phyloP scores from a whole-genome alignment of 768 basidiomycete species.

The Lentinula boryana region DNA sequence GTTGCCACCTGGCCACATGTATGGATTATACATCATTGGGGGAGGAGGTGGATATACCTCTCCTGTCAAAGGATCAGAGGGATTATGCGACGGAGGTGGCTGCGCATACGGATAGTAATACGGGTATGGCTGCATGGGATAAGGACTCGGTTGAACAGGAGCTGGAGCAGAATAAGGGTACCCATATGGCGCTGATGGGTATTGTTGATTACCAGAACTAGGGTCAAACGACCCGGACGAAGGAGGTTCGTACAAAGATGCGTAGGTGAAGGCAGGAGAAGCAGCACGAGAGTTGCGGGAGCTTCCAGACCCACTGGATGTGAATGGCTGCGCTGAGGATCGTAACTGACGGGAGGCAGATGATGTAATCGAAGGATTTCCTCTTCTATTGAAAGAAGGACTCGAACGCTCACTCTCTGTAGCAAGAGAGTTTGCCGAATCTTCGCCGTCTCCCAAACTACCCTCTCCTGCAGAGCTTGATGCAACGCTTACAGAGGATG shows the following conservation, averaged over 20 bases:
- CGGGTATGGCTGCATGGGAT: slow-evolving; percentile 33
- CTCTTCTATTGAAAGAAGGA: slow-evolving; percentile 45
- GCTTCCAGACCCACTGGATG: slow-evolving; percentile 48
- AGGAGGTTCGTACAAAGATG: slow-evolving; percentile 65
- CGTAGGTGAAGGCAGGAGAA: slow-evolving; percentile 72
- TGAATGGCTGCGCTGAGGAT: slow-evolving; percentile 42
- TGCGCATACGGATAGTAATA: slow-evolving; percentile 35
- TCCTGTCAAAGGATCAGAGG: slow-evolving; percentile 22
- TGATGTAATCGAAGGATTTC: slow-evolving; percentile 40
- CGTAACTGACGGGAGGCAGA: slow-evolving; percentile 60
- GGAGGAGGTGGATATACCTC: slow-evolving; percentile 25
- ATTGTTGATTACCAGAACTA: slow-evolving; percentile 31
- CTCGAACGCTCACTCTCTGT: slow-evolving; percentile 81
- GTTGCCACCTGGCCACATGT: slow-evolving; percentile 3
- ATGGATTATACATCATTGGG: slow-evolving; percentile 15
- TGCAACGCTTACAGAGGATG: slow-evolving; percentile 65
- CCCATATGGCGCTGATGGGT: slow-evolving; percentile 42
- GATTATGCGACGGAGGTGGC: slow-evolving; percentile 24
- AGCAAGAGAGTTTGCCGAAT: slow-evolving; percentile 62
- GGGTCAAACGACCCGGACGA: slow-evolving; percentile 39
- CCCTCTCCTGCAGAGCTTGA: slow-evolving; percentile 64
- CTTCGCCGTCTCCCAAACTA: slow-evolving; percentile 61
- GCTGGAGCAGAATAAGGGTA: slow-evolving; percentile 47
- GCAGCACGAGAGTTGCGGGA: slow-evolving; percentile 70
- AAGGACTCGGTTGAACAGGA: slow-evolving; percentile 29